phyloP scores from a whole-genome alignment of 1,284 basidiomycete species.

The Cutaneotrichosporon sp. region DNA sequence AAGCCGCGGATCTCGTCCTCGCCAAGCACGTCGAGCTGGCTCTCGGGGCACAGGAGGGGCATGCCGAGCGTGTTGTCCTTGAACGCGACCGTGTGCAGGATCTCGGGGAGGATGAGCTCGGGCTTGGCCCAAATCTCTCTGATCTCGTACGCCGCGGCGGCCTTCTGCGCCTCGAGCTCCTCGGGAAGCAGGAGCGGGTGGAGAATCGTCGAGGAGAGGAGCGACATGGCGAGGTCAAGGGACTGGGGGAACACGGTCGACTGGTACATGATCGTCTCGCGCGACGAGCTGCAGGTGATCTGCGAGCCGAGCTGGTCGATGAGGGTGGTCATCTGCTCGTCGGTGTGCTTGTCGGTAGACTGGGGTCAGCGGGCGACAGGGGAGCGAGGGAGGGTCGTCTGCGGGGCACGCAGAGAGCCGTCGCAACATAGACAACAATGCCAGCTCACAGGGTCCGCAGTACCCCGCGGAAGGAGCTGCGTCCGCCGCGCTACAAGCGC shows the following conservation, averaged over 20 bases:
- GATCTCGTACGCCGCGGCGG: constrained; percentile 90
- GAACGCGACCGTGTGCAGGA: constrained; percentile 86
- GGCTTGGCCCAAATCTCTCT: constrained; percentile 86
- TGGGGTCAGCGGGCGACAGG: constrained; percentile 25
- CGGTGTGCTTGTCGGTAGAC: constrained; percentile 57
- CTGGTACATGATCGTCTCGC: constrained; percentile 98
- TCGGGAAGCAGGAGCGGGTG: constrained; percentile 74
- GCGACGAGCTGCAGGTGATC: constrained; percentile 85
- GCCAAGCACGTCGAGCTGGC: constrained; percentile 73
- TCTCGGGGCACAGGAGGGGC: constrained; percentile 82
- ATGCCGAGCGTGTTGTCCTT: constrained; percentile 79
- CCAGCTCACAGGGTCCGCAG: too few relatives aligned
- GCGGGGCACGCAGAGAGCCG: too few relatives aligned
- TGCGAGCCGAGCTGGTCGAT: constrained; percentile 89
- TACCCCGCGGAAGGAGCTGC: too few relatives aligned
- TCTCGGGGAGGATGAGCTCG: constrained; percentile 92
- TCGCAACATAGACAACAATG: too few relatives aligned
- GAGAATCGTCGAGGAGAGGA: constrained; percentile 88
- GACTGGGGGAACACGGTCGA: constrained; percentile 89
- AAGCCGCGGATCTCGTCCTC: constrained; percentile 66
- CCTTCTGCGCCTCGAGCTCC: constrained; percentile 80
- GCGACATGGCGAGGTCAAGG: constrained; percentile 76
- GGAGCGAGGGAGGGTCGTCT: too few relatives aligned
- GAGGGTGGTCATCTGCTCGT: constrained; percentile 74
- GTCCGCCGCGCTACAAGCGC: not conserved